These are phyloP conservation scores for Suhomyces sp. DNA, from an alignment of 805 yeast species.

Conservation along the genomic window DNA sequence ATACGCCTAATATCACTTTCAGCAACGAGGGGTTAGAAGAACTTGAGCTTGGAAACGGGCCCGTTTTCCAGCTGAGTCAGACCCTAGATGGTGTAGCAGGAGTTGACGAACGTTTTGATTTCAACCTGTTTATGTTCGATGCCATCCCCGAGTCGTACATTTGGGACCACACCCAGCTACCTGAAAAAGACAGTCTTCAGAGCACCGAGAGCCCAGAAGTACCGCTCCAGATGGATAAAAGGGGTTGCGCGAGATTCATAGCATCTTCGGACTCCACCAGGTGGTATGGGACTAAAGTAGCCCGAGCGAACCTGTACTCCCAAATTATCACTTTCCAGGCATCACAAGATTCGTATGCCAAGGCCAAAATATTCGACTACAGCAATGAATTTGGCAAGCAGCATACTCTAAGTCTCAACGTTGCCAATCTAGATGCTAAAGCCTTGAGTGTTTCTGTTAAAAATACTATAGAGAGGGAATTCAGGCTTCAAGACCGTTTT, in stretches of 20 bases:
- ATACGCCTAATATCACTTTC: not conserved
- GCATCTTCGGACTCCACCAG: not conserved
- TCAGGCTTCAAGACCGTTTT: slow-evolving; percentile 14
- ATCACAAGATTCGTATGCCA: not conserved
- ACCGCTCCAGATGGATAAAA: not conserved
- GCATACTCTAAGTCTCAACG: not conserved
- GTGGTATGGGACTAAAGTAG: not conserved
- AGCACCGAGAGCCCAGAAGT: not conserved
- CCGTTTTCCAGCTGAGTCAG: not conserved
- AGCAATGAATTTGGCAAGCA: not conserved
- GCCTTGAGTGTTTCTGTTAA: slow-evolving; percentile 11
- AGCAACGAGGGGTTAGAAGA: not conserved
- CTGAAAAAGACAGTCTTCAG: not conserved
- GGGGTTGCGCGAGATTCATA: not conserved
- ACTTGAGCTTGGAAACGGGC: not conserved
- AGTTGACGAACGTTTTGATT: not conserved
- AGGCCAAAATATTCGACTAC: not conserved
- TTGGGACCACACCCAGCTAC: not conserved
- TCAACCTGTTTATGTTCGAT: not conserved
- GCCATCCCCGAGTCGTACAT: not conserved
- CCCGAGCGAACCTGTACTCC: not conserved
- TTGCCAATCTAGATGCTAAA: not conserved
- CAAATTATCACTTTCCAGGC: not conserved
- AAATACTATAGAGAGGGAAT: slow-evolving; percentile 13
- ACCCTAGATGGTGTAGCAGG: not conserved